phyloP scores from a whole-genome alignment of 352 stramenopile genomes.

The Pythium oligandrum region DNA sequence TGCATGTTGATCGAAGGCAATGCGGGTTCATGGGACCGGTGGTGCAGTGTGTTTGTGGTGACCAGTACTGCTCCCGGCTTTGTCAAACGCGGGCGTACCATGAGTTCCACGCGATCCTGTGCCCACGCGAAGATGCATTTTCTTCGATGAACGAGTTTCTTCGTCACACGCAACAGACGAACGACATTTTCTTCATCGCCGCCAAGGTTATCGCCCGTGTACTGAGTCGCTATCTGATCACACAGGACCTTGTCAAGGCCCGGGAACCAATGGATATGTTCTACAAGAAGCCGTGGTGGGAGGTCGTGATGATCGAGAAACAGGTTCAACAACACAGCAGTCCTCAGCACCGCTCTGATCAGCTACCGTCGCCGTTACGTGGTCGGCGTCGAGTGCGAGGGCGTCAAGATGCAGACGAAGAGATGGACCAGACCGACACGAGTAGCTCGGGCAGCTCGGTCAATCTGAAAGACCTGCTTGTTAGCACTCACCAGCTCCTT shows the following conservation, averaged over 20 bases:
- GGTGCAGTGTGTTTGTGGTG: constrained; percentile 55
- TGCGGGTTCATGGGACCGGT: constrained; percentile 39
- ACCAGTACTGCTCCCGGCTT: constrained; percentile 81
- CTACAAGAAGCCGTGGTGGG: constrained; percentile 90
- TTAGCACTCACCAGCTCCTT: constrained; percentile 58
- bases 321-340: constrained; percentile 33
- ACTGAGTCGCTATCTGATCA: constrained; percentile 49
- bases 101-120: constrained; percentile 78
- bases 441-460: neutral
- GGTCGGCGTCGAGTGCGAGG: neutral
- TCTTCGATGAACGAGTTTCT: constrained; percentile 62
- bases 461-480: constrained; percentile 38
- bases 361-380: neutral
- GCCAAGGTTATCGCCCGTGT: constrained; percentile 82
- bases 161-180: constrained; percentile 76
- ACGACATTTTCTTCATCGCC: constrained; percentile 90
- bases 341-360: neutral
- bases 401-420: neutral
- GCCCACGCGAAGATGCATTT: constrained; percentile 49
- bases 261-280: constrained; percentile 84
- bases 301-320: constrained; percentile 62
- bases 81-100: constrained; percentile 66
- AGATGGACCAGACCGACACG: neutral
- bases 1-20: constrained; percentile 38
- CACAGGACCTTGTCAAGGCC: constrained; percentile 47